phyloP scores from a whole-genome alignment of 345 rosid genomes.

The Gossypium herbaceum region DNA sequence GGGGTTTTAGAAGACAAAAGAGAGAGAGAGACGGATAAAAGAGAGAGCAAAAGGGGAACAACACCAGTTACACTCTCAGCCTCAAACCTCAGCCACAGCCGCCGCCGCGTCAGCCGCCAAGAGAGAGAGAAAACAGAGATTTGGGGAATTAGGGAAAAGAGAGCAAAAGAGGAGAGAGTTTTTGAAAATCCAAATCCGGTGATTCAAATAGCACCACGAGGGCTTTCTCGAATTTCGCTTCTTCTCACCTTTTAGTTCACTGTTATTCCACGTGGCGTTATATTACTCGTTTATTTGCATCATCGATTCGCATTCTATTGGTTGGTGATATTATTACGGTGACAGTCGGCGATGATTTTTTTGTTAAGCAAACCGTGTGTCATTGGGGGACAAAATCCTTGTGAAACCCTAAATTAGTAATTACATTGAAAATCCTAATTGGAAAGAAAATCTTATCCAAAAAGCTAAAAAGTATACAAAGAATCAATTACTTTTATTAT shows the following conservation, averaged over 20 bases:
- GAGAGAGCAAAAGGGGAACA: not conserved
- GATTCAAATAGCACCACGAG: conserved; percentile 61
- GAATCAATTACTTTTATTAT: no score
- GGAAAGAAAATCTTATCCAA: not conserved
- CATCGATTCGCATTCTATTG: not conserved
- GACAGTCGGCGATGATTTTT: not conserved
- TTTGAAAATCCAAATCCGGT: conserved; percentile 30
- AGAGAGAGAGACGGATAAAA: no score
- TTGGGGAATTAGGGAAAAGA: conserved; percentile 35
- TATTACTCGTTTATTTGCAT: not conserved
- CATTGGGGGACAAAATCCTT: not conserved
- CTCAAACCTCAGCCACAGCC: not conserved
- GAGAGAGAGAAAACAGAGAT: conserved; percentile 17
- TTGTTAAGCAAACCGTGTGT: not conserved
- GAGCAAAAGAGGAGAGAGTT: conserved; percentile 40
- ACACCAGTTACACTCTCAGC: conserved; percentile 22
- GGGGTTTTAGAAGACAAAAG: conserved; percentile 24
- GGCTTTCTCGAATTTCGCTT: not conserved
- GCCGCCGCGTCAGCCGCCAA: conserved; percentile 34
- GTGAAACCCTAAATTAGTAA: not conserved
- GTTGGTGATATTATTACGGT: not conserved
- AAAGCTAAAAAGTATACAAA: not conserved
- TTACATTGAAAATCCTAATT: not conserved
- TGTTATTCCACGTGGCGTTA: not conserved
- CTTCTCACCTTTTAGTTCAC: not conserved